Base-by-base conservation (phyloP, 352 stramenopile genomes). In the Phytophthora tentaculata region DNA sequence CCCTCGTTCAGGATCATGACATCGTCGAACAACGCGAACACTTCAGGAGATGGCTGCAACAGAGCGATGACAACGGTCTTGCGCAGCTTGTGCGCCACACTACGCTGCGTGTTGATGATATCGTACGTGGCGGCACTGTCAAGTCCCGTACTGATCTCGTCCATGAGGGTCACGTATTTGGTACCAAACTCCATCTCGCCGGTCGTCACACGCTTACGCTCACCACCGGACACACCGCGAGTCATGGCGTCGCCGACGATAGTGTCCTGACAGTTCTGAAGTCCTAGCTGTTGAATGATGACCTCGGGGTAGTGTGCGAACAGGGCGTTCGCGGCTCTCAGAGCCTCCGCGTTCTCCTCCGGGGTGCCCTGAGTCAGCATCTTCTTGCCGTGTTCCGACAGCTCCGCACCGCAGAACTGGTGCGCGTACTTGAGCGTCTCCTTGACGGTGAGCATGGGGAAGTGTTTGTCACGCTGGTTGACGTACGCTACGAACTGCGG, bases 21-120 rank as follows among this genome's bases (percentile, higher is more conserved):
- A 8, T 74, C 55, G 60, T 74, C 66, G 71, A 98, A 98, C 17
- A 97, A 67, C 7, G 80, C 73, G 29, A 95, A 95, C 4, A 95
- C 89, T 77, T 98, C 92, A 1, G 94, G 94, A 8, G 92, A 81
- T 26, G 94, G 92, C 70, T 98, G 76, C 9, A 96, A 60, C 32
- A 97, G 63, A 0, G 86, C 83, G 10, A 97, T 71, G 0, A 89
- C 75, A 17, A 73, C 53, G 16, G 77, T 86, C 56, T 74, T 74
- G 13, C 24, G 54, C 0, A 74, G 44, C 14, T 17, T 57, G 12
- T 74, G 60, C 3, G 67, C 67, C 3, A 69, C n/a, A n/a, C n/a
- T n/a, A n/a, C n/a, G n/a, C n/a, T n/a, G n/a, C n/a, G n/a, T n/a
- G n/a, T n/a, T n/a, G n/a, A n/a, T n/a, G n/a, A n/a, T n/a, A n/a